Evolutionary conservation across 257 asterid species (phyloP).

Genomic region (Penstemon davidsonii): DNA sequence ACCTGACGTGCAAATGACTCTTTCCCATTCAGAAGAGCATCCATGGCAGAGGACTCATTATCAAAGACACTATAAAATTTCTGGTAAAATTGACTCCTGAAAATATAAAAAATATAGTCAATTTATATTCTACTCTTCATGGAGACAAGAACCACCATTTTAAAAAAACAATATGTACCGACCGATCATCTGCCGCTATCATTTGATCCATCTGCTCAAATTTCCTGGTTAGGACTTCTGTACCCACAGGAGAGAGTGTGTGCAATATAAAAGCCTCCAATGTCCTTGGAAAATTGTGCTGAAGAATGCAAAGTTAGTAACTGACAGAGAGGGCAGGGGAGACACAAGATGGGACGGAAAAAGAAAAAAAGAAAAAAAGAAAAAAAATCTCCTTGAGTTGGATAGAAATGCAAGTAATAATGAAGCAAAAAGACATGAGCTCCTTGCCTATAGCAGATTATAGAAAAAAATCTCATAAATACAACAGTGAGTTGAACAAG

Average conservation of each 20-base stretch:
- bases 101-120: constrained; percentile 15
- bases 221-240: constrained; percentile 82
- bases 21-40: constrained; percentile 74
- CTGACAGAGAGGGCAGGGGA: constrained; percentile 26
- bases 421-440: constrained; percentile 23
- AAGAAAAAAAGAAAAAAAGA: constrained; percentile 8
- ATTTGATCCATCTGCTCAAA: constrained; percentile 86
- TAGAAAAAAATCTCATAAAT: constrained; percentile 28
- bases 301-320: constrained; percentile 37
- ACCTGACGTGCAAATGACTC: constrained; percentile 91
- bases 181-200: constrained; percentile 52
- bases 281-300: constrained; percentile 92
- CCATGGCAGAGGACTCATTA: constrained; percentile 66
- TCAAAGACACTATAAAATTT: constrained; percentile 70
- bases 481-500: constrained; percentile 45
- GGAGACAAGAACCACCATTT: constrained; percentile 29
- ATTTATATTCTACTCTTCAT: constrained; percentile 19
- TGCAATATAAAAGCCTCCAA: constrained; percentile 83
- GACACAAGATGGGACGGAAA: constrained; percentile 4
- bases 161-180: constrained; percentile 33
- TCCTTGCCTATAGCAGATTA: constrained; percentile 10
- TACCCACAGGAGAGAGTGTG: constrained; percentile 84
- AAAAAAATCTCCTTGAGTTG: constrained; percentile 11
- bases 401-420: constrained; percentile 22
- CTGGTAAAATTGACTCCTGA: constrained; percentile 74